Base-by-base conservation (phyloP, 768 basidiomycete genomes). In the Epithele typhae region DNA sequence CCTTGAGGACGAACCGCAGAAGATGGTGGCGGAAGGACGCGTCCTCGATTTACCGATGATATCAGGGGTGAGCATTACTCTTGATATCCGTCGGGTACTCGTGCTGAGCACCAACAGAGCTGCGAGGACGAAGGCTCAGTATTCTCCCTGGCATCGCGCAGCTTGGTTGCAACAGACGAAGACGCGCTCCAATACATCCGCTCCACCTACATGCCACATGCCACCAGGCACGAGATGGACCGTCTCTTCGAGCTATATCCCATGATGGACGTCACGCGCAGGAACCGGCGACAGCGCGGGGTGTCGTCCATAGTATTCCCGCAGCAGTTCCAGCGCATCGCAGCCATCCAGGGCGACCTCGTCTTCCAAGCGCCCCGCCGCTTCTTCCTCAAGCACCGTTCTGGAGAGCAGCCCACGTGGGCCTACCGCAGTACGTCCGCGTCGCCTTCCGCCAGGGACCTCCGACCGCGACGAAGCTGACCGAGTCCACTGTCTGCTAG, bases 291-390 rank as follows among this genome's bases (percentile, higher is more conserved):
- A n/a, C 43, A 0, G 22, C 25, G 11, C 37, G 36, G n/a, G 19
- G 40, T 14, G 27, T 37, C 15, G 36, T 43, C n/a, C n/a, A n/a
- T 79, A 42, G 67, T 65, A 1, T 37, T 79, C 66, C 65, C 43
- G 77, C 70, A 75, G 0, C 69, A 79, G 47, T 78, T 66, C 60
- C 80, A 81, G 54, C 65, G 77, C 2, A 51, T 78, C 8, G 68
- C 78, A 7, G 69, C 78, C 0, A 60, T 79, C 49, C 64, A 67
- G 37, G 78, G 77, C 0, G 79, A 81, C 48, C 54, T 60, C 24
- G 62, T 71, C 1, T 77, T 80, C 61, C 73, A 79, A 43, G 74
- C 64, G 0, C 72, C 78, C 34, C 59, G 77, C 12, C 59, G 76
- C 2, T 73, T 52, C 44, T 54, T 57, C 43, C 55, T 79, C 17